Percentiles rank a stretch among this genome's conserved stretches.
phyloP scores from a whole-genome alignment of 345 rosid species.

The Noccaea caerulescens region DNA sequence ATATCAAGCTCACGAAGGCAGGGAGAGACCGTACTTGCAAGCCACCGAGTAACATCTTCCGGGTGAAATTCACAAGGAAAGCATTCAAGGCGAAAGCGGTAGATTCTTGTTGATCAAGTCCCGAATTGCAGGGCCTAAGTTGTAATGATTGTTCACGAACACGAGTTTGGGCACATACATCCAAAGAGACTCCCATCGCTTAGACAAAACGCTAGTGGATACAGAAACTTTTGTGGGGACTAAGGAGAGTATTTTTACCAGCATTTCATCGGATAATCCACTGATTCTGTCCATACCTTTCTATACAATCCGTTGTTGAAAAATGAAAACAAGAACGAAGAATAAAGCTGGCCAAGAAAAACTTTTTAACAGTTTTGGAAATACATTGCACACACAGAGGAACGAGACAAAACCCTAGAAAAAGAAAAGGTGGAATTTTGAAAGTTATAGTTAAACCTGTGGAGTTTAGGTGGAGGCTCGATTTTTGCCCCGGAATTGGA shows the following conservation, averaged over 20 bases:
- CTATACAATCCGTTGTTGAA: no score
- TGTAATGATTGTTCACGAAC: neutral
- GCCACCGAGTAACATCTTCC: conserved; percentile 4
- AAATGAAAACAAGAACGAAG: neutral
- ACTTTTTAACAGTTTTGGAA: neutral
- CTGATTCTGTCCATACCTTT: conserved; percentile 3
- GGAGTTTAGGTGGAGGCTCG: no score
- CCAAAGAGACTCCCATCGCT: conserved; percentile 10
- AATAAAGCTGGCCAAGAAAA: neutral
- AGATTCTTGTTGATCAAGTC: conserved; percentile 18
- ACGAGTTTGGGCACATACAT: conserved; percentile 3
- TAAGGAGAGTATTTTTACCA: conserved; percentile 8
- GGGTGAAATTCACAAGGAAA: neutral
- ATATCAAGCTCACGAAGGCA: neutral
- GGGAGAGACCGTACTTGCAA: neutral
- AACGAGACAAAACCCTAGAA: conserved; percentile 14
- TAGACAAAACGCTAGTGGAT: neutral
- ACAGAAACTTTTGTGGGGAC: conserved; percentile 8
- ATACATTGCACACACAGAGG: no score
- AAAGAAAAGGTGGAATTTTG: neutral
- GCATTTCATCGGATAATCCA: conserved; percentile 6
- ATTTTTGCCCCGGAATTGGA: neutral
- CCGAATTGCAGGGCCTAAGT: neutral
- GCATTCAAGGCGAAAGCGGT: neutral
- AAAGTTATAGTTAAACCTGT: neutral